Conservation (phyloP, 2,329 filamentous ascomycete species). For the Colletotrichum higginsianum region DNA sequence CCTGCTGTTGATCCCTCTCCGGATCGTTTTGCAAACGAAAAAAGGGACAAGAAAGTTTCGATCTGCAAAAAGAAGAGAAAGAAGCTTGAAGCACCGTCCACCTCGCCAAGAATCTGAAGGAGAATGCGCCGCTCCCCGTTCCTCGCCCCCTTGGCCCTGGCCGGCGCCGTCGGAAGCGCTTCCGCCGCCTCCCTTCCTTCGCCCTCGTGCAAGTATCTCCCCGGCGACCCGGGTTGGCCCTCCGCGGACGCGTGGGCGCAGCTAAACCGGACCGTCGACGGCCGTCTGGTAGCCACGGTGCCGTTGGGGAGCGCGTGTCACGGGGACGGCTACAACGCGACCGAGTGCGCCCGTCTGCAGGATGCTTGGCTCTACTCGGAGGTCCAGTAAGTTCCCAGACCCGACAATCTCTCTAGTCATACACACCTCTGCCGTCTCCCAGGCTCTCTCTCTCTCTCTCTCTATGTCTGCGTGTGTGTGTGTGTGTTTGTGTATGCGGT, state of each 20-base stretch:
- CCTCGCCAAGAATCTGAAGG: neutral
- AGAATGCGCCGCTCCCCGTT: constrained; percentile 24
- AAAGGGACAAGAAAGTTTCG: too few species aligned
- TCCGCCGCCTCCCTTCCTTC: neutral
- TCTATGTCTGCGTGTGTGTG: neutral
- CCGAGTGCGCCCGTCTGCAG: constrained; percentile 35
- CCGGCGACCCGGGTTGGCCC: constrained; percentile 37
- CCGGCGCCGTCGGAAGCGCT: constrained; percentile 5
- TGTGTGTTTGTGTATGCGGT: neutral
- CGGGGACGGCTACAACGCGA: constrained; percentile 30
- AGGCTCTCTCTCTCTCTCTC: neutral
- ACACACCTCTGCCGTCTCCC: neutral
- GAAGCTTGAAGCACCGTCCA: constrained; percentile 4
- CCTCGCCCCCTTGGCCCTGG: constrained; percentile 27
- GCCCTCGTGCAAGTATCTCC: constrained; percentile 35
- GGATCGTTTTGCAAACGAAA: neutral
- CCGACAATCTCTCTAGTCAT: neutral
- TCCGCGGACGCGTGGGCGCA: constrained; percentile 28
- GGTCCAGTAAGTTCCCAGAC: constrained; percentile 23
- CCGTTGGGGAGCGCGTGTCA: constrained; percentile 35
- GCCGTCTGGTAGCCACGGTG: constrained; percentile 34
- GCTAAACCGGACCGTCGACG: constrained; percentile 37
- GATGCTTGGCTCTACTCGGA: constrained; percentile 38
- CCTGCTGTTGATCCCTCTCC: neutral
- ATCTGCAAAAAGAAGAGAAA: neutral